Percentiles rank a stretch among this genome's conserved stretches.
Conservation (phyloP, 371 early-diverging fungal genomes). For the Apophysomyces variabilis region DNA sequence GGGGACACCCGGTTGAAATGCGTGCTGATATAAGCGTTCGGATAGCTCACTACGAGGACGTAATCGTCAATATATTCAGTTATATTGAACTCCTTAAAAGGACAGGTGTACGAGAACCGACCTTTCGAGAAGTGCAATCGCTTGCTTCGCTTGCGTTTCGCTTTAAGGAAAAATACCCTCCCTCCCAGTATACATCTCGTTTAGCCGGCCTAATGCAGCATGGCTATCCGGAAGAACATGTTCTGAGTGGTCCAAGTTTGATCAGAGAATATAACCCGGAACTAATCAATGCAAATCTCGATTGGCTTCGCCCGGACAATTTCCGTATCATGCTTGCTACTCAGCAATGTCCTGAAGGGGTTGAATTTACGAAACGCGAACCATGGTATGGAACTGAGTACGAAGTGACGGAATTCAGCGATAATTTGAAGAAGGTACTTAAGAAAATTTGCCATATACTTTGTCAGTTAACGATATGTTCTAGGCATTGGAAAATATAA, state of each 20-base stretch:
- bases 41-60: conserved; percentile 72
- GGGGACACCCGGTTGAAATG: conserved; percentile 24
- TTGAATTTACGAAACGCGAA: conserved; percentile 61
- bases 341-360: conserved; percentile 50
- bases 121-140: conserved; percentile 76
- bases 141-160: conserved; percentile 76
- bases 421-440: conserved; percentile 57
- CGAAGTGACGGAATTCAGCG: conserved; percentile 64
- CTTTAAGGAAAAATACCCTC: conserved; percentile 84
- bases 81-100: conserved; percentile 82
- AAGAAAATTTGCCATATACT: background rate
- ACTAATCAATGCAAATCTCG: conserved; percentile 58
- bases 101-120: conserved; percentile 74
- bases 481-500: conserved; percentile 43
- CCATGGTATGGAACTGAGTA: conserved; percentile 89
- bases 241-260: conserved; percentile 74
- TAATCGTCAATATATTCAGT: conserved; percentile 81
- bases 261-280: conserved; percentile 65
- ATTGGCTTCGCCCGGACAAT: conserved; percentile 69
- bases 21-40: conserved; percentile 15
- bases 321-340: conserved; percentile 62
- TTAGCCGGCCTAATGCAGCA: conserved; percentile 69
- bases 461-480: background rate
- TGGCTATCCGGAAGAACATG: conserved; percentile 67
- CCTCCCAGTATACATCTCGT: conserved; percentile 63